Evolutionary conservation across 345 rosid genomes (phyloP), one percentile per base, ranked within the genome.

Genomic region (Firmiana major): DNA sequence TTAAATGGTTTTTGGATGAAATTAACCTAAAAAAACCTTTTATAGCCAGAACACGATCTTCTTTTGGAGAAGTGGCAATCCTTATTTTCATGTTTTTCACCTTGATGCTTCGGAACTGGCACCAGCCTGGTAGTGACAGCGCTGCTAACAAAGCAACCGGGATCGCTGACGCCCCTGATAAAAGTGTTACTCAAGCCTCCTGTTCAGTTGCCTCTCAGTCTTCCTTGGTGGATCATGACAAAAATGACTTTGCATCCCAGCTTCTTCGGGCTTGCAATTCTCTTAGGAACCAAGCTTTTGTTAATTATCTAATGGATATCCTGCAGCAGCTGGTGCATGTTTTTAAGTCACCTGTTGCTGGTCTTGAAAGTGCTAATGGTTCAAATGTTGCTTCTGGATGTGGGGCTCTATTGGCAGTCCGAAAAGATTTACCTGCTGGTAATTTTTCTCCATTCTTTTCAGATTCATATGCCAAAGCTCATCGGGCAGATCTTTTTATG

Each of bases 71-170:
- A 85, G 91, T 93, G 78, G 89, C 90, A 16, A 94, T 96, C 70
- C 91, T 96, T 82, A 91, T 96, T 76, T 96, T 96, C 83, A 93
- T 93, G 99, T 96, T 96, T 84, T 92, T 93, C 87, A 96, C 99
- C 73, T 84, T 96, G 91, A 96, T 96, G 98, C 98, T 96, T 64
- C 94, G 98, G 74, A 96, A 94, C 79, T 96, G 99, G 99, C 97
- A 96, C 75, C 99, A 93, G 80, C 99, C 99, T 77, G 98, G 98
- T 60, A 87, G 86, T 73, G 97, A 91, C 82, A 63, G 84, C 79
- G 81, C 89, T 82, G 71, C 75, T 70, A 73, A 86, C 64, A 89
- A 85, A 81, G 71, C 87, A 66, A 77, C 87, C 48, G 97, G 88
- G 80, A 84, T 71, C 81, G 60, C 84, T 26, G 92, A 92, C 42